Evolutionary conservation across 768 basidiomycete species (phyloP).

Genomic region (Cubamyces sp.): DNA sequence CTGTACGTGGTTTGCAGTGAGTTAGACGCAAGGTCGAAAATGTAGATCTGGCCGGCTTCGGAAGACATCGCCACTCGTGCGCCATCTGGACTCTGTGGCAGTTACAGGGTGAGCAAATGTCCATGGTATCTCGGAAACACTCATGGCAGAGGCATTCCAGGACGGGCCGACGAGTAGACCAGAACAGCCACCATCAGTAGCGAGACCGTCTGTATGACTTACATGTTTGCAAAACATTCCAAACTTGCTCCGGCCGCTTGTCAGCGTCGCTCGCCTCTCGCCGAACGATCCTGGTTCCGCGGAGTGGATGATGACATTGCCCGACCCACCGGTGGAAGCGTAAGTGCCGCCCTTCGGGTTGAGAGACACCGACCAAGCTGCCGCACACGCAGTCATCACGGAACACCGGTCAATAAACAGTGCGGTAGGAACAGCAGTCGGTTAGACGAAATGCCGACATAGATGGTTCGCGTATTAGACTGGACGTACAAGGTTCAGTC

Average conservation of each 20-base stretch:
- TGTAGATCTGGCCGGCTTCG: constrained; percentile 86
- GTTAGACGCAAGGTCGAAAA: constrained; percentile 78
- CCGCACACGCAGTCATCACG: neutral
- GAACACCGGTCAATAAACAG: neutral
- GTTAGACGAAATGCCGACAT: neutral
- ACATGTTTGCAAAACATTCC: constrained; percentile 78
- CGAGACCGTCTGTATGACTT: constrained; percentile 35
- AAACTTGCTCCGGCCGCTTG: constrained; percentile 75
- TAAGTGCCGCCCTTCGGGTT: constrained; percentile 76
- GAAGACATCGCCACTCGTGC: constrained; percentile 78
- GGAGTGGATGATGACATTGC: constrained; percentile 76
- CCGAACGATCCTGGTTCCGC: constrained; percentile 70
- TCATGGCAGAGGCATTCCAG: neutral
- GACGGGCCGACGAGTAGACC: neutral
- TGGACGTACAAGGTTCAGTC: constrained; percentile 68
- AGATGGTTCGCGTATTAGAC: neutral
- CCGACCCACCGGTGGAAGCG: constrained; percentile 72
- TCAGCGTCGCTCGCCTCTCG: constrained; percentile 55
- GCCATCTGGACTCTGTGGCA: constrained; percentile 83
- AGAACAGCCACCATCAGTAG: constrained; percentile 17
- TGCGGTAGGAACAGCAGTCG: neutral
- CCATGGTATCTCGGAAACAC: neutral
- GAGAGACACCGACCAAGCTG: constrained; percentile 86
- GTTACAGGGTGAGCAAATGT: constrained; percentile 3
- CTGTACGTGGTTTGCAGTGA: constrained; percentile 72